These are phyloP conservation scores for Xylariaceae sp. DNA, from an alignment of 2,329 filamentous ascomycete species.

Conservation along the genomic window DNA sequence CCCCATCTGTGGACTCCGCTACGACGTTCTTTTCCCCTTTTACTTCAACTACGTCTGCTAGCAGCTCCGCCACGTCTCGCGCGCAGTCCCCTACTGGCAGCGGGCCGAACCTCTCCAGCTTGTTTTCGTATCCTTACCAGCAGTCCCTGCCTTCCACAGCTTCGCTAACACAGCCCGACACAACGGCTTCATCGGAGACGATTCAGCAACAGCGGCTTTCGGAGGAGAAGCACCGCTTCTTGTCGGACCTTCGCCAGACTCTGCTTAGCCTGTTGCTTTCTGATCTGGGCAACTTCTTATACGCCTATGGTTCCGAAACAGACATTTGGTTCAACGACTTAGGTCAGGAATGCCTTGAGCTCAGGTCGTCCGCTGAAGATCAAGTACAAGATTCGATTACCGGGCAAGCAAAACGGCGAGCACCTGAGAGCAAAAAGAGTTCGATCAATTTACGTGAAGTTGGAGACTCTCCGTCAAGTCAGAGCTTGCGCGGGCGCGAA, in stretches of 20 bases:
- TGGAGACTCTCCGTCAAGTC: slow-evolving; percentile 37
- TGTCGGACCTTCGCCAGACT: slow-evolving; percentile 70
- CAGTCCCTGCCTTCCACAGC: slow-evolving; percentile 41
- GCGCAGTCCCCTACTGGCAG: slow-evolving; percentile 59
- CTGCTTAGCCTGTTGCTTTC: slow-evolving; percentile 81
- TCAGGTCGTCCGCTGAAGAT: slow-evolving; percentile 54
- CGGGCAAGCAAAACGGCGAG: slow-evolving; percentile 44
- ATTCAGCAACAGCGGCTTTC: slow-evolving; percentile 56
- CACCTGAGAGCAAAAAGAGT: slow-evolving; percentile 62
- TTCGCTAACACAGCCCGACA: slow-evolving; percentile 55
- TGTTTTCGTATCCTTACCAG: slow-evolving; percentile 42
- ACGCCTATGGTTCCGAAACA: slow-evolving; percentile 86
- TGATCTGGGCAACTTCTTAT: slow-evolving; percentile 80
- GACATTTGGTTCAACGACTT: slow-evolving; percentile 77
- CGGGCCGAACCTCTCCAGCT: slow-evolving; percentile 51
- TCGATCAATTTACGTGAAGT: slow-evolving; percentile 57
- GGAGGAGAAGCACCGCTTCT: slow-evolving; percentile 71
- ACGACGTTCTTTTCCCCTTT: slow-evolving; percentile 89
- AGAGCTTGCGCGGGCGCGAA: slow-evolving; percentile 37
- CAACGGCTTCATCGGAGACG: slow-evolving; percentile 63
- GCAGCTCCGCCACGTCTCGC: slow-evolving; percentile 53
- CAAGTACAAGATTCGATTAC: slow-evolving; percentile 41
- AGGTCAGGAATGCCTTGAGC: slow-evolving; percentile 60
- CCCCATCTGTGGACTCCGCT: slow-evolving; percentile 67
- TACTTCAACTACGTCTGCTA: slow-evolving; percentile 61